These are phyloP conservation scores for Ephemerocybe angulata DNA, from an alignment of 768 basidiomycete genomes.

Conservation along the genomic window DNA sequence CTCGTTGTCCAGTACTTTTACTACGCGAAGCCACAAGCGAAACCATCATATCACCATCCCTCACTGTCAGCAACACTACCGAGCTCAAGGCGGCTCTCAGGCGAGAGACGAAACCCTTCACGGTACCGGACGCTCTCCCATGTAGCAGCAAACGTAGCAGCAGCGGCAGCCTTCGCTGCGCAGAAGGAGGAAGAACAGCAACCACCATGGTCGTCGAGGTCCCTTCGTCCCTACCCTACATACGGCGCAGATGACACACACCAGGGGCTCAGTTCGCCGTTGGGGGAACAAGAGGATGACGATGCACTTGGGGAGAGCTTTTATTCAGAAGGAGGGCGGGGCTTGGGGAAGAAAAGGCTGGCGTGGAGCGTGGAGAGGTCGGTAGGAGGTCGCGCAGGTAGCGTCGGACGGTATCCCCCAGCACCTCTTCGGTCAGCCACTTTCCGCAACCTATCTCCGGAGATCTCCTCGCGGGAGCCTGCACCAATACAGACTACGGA, in stretches of 20 bases:
- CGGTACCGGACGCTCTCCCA: conserved; percentile 67
- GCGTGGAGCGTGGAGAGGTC: conserved; percentile 66
- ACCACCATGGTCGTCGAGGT: conserved; percentile 9
- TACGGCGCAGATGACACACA: conserved; percentile 8
- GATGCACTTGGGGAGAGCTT: conserved; percentile 71
- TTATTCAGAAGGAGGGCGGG: conserved; percentile 63
- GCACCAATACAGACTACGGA: conserved; percentile 30
- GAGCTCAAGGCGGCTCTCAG: conserved; percentile 42
- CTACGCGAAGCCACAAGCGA: conserved; percentile 45
- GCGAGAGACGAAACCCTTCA: conserved; percentile 51
- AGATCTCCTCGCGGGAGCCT: conserved; percentile 15
- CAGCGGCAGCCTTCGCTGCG: conserved; percentile 65
- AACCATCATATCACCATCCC: conserved; percentile 33
- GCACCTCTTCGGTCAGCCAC: conserved; percentile 29
- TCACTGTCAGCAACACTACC: conserved; percentile 42
- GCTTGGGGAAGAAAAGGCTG: conserved; percentile 46
- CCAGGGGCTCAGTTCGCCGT: conserved; percentile 6
- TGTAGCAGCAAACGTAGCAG: conserved; percentile 70
- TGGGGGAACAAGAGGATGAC: conserved; percentile 34
- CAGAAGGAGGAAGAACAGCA: conserved; percentile 34
- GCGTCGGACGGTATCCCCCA: conserved; percentile 38
- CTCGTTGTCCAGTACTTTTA: conserved; percentile 81
- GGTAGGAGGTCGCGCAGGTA: conserved; percentile 34
- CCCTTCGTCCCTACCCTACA: conserved; percentile 1
- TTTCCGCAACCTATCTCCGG: conserved; percentile 32